Conservation (phyloP, 768 basidiomycete genomes). For the Pleurotus ostreatus region DNA sequence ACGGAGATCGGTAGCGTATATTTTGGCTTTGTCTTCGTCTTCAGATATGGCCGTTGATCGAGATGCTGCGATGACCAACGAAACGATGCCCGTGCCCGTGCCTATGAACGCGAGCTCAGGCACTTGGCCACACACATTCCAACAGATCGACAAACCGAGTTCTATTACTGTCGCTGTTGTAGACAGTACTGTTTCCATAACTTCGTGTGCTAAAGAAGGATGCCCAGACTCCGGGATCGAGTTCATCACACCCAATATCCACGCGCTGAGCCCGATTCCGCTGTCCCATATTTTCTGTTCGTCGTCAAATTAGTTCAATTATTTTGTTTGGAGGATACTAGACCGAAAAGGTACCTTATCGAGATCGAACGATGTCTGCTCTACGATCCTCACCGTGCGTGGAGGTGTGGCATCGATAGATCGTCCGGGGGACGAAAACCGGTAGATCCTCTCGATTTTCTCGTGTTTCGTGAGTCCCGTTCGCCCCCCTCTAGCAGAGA, state of each 20-base stretch:
- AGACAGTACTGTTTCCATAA: slow-evolving; percentile 32
- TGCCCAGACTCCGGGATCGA: slow-evolving; percentile 7
- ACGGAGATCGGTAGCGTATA: slow-evolving; percentile 72
- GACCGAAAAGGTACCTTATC: slow-evolving; percentile 64
- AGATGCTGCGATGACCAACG: slow-evolving; percentile 58
- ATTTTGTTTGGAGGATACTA: no score
- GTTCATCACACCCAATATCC: slow-evolving; percentile 47
- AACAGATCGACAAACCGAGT: slow-evolving; percentile 46
- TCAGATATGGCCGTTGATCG: slow-evolving; percentile 29
- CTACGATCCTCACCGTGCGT: slow-evolving; percentile 47
- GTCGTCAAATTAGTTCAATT: slow-evolving; percentile 3
- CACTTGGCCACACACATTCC: no score
- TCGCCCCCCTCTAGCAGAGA: slow-evolving; percentile 23
- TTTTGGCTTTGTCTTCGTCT: slow-evolving; percentile 28
- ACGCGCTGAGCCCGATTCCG: slow-evolving; percentile 80
- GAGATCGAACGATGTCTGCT: slow-evolving; percentile 87
- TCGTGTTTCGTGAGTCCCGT: slow-evolving; percentile 53
- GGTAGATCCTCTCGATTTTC: slow-evolving; percentile 56
- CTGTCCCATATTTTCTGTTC: slow-evolving; percentile 96
- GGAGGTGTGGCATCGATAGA: slow-evolving; percentile 12
- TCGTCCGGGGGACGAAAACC: slow-evolving; percentile 22
- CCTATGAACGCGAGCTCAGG: slow-evolving; percentile 40
- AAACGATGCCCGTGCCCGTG: slow-evolving; percentile 81
- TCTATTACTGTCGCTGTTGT: slow-evolving; percentile 49
- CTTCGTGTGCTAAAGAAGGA: neutral